phyloP scores from a whole-genome alignment of 345 rosid species.

The Linum lewisii region DNA sequence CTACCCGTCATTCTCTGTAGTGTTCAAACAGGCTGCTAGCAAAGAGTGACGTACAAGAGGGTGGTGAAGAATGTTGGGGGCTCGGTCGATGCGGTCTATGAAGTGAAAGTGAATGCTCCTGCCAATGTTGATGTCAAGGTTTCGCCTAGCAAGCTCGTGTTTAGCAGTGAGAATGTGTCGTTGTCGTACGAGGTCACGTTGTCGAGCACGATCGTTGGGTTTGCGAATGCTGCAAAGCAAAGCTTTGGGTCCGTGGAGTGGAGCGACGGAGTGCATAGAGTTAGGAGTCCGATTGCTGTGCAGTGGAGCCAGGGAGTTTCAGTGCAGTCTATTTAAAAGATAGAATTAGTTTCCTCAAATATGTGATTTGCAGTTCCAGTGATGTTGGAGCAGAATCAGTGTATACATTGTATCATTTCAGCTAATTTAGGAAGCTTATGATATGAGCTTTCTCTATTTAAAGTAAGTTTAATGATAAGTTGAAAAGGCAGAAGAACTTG shows the following conservation, averaged over 20 bases:
- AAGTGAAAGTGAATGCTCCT: constrained; percentile 49
- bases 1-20: constrained; percentile 22
- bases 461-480: too few species aligned
- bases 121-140: constrained; percentile 43
- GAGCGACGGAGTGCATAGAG: constrained; percentile 63
- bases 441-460: too few species aligned
- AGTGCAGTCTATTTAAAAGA: constrained; percentile 28
- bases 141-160: constrained; percentile 54
- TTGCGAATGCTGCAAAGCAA: constrained; percentile 16
- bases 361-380: too few species aligned
- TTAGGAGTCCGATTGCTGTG: constrained; percentile 64
- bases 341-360: too few species aligned
- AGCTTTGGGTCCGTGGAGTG: constrained; percentile 69
- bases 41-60: constrained; percentile 45
- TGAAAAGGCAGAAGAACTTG: too few species aligned
- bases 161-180: constrained; percentile 33
- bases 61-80: constrained; percentile 61
- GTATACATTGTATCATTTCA: too few species aligned
- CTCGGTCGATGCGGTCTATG: constrained; percentile 42
- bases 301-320: constrained; percentile 41
- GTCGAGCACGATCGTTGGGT: constrained; percentile 31
- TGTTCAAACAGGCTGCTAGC: constrained; percentile 25
- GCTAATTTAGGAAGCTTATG: too few species aligned
- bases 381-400: too few species aligned
- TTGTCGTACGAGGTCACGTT: constrained; percentile 56